Evolutionary conservation across 2,329 filamentous ascomycete genomes (phyloP), one percentile per base, ranked within the genome.

Genomic region (Drechslerella stenobrocha): DNA sequence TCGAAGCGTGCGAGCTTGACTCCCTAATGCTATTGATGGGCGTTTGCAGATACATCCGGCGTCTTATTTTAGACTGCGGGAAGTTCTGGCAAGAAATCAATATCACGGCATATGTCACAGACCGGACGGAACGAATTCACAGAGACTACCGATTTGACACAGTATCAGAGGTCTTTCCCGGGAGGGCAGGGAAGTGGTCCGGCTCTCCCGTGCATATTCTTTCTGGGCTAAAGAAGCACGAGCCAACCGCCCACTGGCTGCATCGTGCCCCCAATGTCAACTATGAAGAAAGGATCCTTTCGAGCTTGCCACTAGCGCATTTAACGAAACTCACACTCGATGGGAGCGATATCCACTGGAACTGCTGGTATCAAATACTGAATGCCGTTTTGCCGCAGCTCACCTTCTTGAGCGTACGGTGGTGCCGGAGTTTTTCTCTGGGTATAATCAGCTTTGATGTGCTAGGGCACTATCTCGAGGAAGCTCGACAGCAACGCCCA

Each of bases 81-180:
- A 60, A 30, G 24, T 67, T 67, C 26, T 67, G 63, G 63, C 53
- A 56, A 34, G 63, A 67, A 5, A 67, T 67, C 34, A 67, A 67
- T 42, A 40, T 60, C 35, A 67, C 63, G 6, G 44, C 63, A 11
- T 67, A 67, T 34, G 35, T 28, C 20, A 55, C 52, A 3, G 44
- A 59, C 45, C 63, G 63, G 3, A 37, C 34, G 7, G 53, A 60
- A 5, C 42, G 35, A 22, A 51, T 67, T 7, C 63, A 60, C 37
- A 34, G 45, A 42, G 63, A 67, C 44, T 60, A 67, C 24, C 46
- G 55, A 42, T 67, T 67, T 23, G 63, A 67, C 34, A 59, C 55
- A 6, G 51, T 67, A 15, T 60, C 55, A 2, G 63, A 67, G 13
- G 37, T 60, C 13, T 37, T 60, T 11, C 63, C 63, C 11, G 55